These are phyloP conservation scores for Suhomyces canberraensis DNA, from an alignment of 805 yeast genomes.

Conservation along the genomic window DNA sequence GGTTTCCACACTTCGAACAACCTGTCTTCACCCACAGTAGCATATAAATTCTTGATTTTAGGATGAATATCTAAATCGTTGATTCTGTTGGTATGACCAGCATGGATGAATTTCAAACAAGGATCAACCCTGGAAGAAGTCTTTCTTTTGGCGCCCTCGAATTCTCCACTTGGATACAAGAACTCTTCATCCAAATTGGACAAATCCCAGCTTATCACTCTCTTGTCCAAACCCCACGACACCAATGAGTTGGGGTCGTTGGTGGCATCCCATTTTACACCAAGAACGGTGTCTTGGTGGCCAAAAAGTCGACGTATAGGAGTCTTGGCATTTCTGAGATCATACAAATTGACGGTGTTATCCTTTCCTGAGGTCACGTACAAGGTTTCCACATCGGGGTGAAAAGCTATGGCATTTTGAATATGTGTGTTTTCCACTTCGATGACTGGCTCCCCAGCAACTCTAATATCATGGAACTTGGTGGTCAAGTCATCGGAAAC, in stretches of 20 bases:
- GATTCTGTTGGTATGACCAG: slow-evolving; percentile 76
- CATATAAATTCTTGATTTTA: slow-evolving; percentile 50
- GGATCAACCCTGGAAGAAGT: slow-evolving; percentile 60
- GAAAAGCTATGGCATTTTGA: slow-evolving; percentile 68
- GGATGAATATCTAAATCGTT: slow-evolving; percentile 71
- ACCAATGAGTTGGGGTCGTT: slow-evolving; percentile 51
- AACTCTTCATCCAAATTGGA: slow-evolving; percentile 54
- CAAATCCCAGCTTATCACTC: slow-evolving; percentile 76
- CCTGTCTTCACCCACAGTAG: slow-evolving; percentile 73
- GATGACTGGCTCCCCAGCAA: slow-evolving; percentile 38
- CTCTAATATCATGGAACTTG: slow-evolving; percentile 59
- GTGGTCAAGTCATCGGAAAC: slow-evolving; percentile 66
- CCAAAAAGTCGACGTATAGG: slow-evolving; percentile 69
- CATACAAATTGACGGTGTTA: slow-evolving; percentile 70
- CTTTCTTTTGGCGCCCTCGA: slow-evolving; percentile 49
- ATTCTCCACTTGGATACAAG: slow-evolving; percentile 26
- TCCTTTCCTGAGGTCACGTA: slow-evolving; percentile 80
- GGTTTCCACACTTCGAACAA: slow-evolving; percentile 77
- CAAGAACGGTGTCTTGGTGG: slow-evolving; percentile 46
- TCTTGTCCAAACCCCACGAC: slow-evolving; percentile 60
- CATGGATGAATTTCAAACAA: slow-evolving; percentile 74
- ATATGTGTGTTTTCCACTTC: slow-evolving; percentile 47
- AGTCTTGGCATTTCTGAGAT: slow-evolving; percentile 56
- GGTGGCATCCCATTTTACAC: slow-evolving; percentile 48
- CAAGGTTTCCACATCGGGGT: slow-evolving; percentile 50